These are phyloP conservation scores for Podaxis carcinomalis DNA, from an alignment of 768 basidiomycete genomes.

Conservation along the genomic window DNA sequence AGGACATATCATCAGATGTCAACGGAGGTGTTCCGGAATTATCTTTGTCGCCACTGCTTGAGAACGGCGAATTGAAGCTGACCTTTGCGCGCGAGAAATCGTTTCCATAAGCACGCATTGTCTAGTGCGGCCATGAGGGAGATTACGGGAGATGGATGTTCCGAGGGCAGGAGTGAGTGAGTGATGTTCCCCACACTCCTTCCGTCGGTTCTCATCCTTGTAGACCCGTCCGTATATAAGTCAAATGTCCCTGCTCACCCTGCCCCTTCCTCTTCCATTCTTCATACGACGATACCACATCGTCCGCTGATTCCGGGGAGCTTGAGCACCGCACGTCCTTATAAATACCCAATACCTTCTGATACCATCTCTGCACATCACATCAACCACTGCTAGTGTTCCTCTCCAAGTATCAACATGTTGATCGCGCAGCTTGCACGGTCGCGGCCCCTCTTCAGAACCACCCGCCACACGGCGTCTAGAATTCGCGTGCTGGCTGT, in stretches of 20 bases:
- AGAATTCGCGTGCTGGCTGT: constrained; percentile 3
- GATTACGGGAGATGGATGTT: constrained; percentile 10
- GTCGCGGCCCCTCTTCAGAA: not conserved
- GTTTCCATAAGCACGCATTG: not conserved
- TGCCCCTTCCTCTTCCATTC: not conserved
- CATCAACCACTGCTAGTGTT: not conserved
- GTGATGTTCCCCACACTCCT: constrained; percentile 6
- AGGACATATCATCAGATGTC: not conserved
- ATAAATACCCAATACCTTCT: not conserved
- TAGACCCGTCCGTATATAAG: not conserved
- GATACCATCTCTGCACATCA: not conserved
- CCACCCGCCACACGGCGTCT: not conserved
- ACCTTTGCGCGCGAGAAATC: not conserved
- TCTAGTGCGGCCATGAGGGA: not conserved
- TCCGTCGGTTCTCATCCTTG: constrained; percentile 3
- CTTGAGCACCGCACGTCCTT: no score
- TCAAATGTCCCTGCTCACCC: not conserved
- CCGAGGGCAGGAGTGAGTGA: not conserved
- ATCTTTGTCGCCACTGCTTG: not conserved
- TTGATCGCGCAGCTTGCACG: not conserved
- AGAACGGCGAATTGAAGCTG: not conserved
- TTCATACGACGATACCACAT: no score
- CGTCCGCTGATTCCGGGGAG: no score
- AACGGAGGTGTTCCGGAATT: not conserved
- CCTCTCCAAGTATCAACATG: not conserved